Evolutionary conservation across 495 filamentous ascomycete genomes (phyloP), one percentile per base, ranked within the genome.

Genomic region (Penicillium cosmopolitanum): DNA sequence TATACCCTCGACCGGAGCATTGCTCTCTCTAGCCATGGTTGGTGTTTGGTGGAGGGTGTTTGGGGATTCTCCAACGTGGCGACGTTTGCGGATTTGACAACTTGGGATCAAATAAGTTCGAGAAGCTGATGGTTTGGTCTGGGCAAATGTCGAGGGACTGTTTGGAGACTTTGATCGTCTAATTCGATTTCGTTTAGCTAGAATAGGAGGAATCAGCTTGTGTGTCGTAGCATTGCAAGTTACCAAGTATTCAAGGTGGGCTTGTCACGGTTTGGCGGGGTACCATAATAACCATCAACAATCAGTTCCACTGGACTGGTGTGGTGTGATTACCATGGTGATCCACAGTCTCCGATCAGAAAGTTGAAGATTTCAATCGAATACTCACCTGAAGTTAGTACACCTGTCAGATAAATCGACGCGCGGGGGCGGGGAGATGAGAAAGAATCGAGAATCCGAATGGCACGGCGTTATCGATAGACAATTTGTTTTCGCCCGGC

Each of bases 11-110:
- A 52, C 56, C 13, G 77, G 75, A 18, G 74, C 72, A 50, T 64
- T 72, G 57, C 74, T 77, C 74, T 80, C 77, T 63, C 69, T 70
- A 4, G 76, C 77, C 77, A 80, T 80, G 8, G n/a, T 60, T 46
- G 46, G 19, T 51, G 48, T 21, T 23, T 43, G 43, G 21, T 28
- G 46, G 23, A 10, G 28, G 28, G 28, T 31, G 11, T 25, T 19
- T 5, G 4, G 15, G 36, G 15, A 38, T 12, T 38, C 10, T 13
- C n/a, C 36, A 38, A 38, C 28, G 28, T 31, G 28, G 28, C 28
- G 28, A 31, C 8, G 8, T 31, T 28, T 31, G 28, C 8, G 5
- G 8, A 31, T 31, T 31, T 9, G 28, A 31, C 28, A n/a, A 13
- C 36, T 38, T 12, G 36, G 3, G 36, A 38, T 38, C 12, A n/a